Conservation (phyloP, 2,329 filamentous ascomycete genomes). For the Achaetomium macrosporum region DNA sequence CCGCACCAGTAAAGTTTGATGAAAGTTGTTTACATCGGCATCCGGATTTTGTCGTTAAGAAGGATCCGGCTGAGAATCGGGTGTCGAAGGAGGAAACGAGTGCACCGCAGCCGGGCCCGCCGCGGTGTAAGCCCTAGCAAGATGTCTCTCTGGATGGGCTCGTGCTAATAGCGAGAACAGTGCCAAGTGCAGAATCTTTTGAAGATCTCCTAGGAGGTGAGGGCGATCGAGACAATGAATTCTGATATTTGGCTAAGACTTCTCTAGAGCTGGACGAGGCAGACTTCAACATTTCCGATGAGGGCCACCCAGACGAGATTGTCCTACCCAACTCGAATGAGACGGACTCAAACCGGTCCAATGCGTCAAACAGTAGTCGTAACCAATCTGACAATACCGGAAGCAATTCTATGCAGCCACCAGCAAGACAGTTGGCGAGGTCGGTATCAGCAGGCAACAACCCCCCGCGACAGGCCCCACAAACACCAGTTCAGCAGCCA, state of each 20-base stretch:
- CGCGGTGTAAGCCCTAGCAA: constrained; percentile 9
- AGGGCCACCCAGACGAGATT: constrained; percentile 74
- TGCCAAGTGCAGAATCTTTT: constrained; percentile 39
- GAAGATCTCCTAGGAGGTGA: constrained; percentile 47
- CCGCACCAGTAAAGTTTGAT: constrained; percentile 69
- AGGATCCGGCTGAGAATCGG: constrained; percentile 35
- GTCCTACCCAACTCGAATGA: constrained; percentile 42
- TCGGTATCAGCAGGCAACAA: constrained; percentile 29
- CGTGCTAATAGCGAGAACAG: constrained; percentile 11
- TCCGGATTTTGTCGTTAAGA: constrained; percentile 62
- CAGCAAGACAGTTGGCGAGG: constrained; percentile 30
- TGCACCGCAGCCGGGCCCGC: constrained; percentile 8
- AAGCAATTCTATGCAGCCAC: constrained; percentile 34
- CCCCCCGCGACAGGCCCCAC: constrained; percentile 24
- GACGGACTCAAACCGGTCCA: constrained; percentile 27
- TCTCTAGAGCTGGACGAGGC: constrained; percentile 64
- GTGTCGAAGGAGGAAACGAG: constrained; percentile 21
- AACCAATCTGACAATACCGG: constrained; percentile 21
- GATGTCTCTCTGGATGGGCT: not conserved
- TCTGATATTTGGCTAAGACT: constrained; percentile 6
- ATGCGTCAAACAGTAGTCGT: constrained; percentile 22
- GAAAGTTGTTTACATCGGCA: constrained; percentile 77
- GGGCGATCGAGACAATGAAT: constrained; percentile 6
- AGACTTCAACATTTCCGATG: constrained; percentile 64
- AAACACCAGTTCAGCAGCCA: constrained; percentile 24